These are phyloP conservation scores for Aspergillus conjunctus DNA, from an alignment of 495 filamentous ascomycete species.

Conservation along the genomic window DNA sequence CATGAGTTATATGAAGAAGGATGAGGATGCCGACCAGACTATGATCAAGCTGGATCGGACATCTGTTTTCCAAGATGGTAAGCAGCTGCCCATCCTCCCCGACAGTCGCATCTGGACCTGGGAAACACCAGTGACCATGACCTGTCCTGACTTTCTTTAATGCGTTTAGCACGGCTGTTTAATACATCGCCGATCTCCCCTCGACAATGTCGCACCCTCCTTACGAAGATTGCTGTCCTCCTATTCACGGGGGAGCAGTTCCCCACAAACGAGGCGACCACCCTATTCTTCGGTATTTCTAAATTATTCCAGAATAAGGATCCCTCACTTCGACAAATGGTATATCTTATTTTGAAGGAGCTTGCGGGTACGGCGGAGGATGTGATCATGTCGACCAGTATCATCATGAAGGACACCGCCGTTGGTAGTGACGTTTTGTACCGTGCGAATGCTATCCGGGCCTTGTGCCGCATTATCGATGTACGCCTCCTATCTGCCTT, in stretches of 20 bases:
- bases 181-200: constrained; percentile 95
- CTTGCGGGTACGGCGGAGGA: constrained; percentile 94
- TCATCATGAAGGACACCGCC: constrained; percentile 99
- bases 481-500: constrained; percentile 49
- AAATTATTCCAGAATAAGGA: constrained; percentile 99
- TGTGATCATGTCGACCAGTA: constrained; percentile 99
- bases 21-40: constrained; percentile 91
- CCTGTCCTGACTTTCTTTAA: constrained; percentile 6
- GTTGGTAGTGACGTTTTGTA: constrained; percentile 95
- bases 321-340: constrained; percentile 97
- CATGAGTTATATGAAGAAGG: constrained; percentile 98
- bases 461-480: constrained; percentile 96
- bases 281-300: constrained; percentile 98
- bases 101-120: constrained; percentile 18
- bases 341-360: constrained; percentile 97
- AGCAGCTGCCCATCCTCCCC: constrained; percentile 31
- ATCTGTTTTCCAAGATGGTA: constrained; percentile 98
- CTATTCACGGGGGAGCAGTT: constrained; percentile 97
- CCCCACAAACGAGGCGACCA: constrained; percentile 94
- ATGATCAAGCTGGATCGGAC: constrained; percentile 97
- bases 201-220: constrained; percentile 88
- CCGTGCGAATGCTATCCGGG: constrained; percentile 94
- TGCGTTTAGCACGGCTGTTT: constrained; percentile 82
- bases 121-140: constrained; percentile 23
- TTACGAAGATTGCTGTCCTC: constrained; percentile 97